Conservation (phyloP, 768 basidiomycete genomes). For the Panaeolus papilionaceus region DNA sequence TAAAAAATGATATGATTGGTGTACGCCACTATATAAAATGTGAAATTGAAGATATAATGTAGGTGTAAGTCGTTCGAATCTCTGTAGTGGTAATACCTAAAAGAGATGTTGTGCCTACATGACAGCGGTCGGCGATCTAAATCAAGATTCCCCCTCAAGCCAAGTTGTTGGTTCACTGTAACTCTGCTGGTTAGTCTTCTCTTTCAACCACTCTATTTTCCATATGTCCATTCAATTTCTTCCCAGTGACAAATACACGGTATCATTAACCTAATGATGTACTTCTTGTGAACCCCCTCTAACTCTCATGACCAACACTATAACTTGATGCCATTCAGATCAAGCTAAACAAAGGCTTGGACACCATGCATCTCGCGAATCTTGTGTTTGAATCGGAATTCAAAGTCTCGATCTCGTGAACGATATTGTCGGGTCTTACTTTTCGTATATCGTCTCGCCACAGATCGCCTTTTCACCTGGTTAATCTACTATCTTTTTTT, state of each 20-base stretch:
- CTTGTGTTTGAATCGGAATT: constrained; percentile 4
- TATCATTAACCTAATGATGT: neutral
- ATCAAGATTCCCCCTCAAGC: constrained; percentile 1
- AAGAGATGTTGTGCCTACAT: constrained; percentile 3
- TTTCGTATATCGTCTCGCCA: constrained; percentile 2
- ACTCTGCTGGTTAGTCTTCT: constrained; percentile 5
- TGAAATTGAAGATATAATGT: neutral
- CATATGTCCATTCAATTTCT: constrained; percentile 11
- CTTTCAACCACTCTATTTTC: constrained; percentile 12
- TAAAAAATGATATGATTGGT: neutral
- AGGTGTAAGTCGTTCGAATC: no score
- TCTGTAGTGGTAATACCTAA: neutral
- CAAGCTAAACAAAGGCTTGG: constrained; percentile 11
- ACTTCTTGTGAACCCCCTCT: constrained; percentile 6
- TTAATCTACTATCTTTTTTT: neutral
- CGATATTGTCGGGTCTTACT: neutral
- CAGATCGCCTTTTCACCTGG: constrained; percentile 2
- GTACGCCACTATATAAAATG: neutral
- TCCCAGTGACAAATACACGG: constrained; percentile 9
- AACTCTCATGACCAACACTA: neutral
- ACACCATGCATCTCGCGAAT: constrained; percentile 3
- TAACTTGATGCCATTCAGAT: constrained; percentile 1
- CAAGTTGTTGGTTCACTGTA: constrained; percentile 9
- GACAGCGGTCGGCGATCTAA: constrained; percentile 2
- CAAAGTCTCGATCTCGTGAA: constrained; percentile 8